These are phyloP conservation scores for Pythium phragmitis DNA, from an alignment of 352 stramenopile genomes.

Conservation along the genomic window DNA sequence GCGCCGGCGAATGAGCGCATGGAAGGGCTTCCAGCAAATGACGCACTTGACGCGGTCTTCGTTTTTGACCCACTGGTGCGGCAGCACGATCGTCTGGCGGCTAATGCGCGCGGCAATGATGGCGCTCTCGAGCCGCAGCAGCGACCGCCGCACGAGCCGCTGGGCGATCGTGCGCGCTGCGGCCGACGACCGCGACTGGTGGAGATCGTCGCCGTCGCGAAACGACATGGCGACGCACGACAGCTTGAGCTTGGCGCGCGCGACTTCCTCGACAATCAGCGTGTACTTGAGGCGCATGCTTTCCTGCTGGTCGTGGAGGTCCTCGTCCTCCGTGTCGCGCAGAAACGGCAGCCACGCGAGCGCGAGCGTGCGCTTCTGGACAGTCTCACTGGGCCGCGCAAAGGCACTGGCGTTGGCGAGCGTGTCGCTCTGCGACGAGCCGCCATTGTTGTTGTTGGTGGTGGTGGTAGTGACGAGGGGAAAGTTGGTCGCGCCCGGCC, in stretches of 20 bases:
- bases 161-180: constrained; percentile 40
- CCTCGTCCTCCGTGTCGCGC: constrained; percentile 10
- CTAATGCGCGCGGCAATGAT: constrained; percentile 49
- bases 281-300: constrained; percentile 59
- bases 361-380: constrained; percentile 60
- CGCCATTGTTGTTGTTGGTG: not conserved
- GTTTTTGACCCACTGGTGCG: constrained; percentile 65
- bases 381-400: constrained; percentile 36
- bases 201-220: constrained; percentile 38
- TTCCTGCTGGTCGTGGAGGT: constrained; percentile 20
- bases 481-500: not conserved
- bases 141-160: constrained; percentile 44
- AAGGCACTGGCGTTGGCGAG: constrained; percentile 20
- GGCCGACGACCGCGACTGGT: constrained; percentile 32
- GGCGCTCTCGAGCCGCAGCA: constrained; percentile 47
- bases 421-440: constrained; percentile 24
- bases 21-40: constrained; percentile 69
- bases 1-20: constrained; percentile 48
- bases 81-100: constrained; percentile 38
- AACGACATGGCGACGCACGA: constrained; percentile 61
- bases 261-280: constrained; percentile 63
- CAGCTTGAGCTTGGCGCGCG: constrained; percentile 40
- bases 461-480: not conserved
- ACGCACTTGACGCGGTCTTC: constrained; percentile 53
- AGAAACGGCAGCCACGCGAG: constrained; percentile 59